These are phyloP conservation scores for Dendryphion nanum DNA, from an alignment of 2,329 filamentous ascomycete genomes.

Conservation along the genomic window DNA sequence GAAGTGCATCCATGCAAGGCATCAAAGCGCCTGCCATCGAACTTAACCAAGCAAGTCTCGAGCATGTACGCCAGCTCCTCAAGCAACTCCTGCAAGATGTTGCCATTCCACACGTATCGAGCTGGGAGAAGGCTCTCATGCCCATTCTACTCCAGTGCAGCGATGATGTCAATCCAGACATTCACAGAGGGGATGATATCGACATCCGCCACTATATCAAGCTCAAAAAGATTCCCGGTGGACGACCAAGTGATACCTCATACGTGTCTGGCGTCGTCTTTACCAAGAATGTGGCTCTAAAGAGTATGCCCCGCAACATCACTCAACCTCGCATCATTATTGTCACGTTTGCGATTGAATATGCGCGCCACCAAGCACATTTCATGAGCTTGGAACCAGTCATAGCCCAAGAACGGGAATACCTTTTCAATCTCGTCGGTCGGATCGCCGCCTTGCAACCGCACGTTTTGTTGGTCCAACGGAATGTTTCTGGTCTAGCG, in stretches of 20 bases:
- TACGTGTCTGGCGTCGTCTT: slow-evolving; percentile 97
- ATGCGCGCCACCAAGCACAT: slow-evolving; percentile 86
- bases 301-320: slow-evolving; percentile 91
- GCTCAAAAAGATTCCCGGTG: slow-evolving; percentile 91
- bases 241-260: slow-evolving; percentile 84
- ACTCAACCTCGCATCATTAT: slow-evolving; percentile 82
- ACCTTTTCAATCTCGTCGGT: slow-evolving; percentile 84
- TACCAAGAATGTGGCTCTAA: slow-evolving; percentile 92
- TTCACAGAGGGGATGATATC: slow-evolving; percentile 88
- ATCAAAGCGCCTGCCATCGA: slow-evolving; percentile 73
- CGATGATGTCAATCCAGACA: slow-evolving; percentile 91
- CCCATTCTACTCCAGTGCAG: slow-evolving; percentile 89
- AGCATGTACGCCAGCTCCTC: slow-evolving; percentile 83
- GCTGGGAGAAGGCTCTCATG: slow-evolving; percentile 87
- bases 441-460: slow-evolving; percentile 84
- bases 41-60: slow-evolving; percentile 80
- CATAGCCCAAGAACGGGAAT: slow-evolving; percentile 94
- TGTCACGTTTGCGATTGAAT: slow-evolving; percentile 93
- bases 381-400: slow-evolving; percentile 98
- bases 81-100: slow-evolving; percentile 79
- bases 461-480: slow-evolving; percentile 85
- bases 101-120: slow-evolving; percentile 66
- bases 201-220: slow-evolving; percentile 98
- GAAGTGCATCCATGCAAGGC: slow-evolving; percentile 81
- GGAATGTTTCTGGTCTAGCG: slow-evolving; percentile 87